Evolutionary conservation across 495 filamentous ascomycete genomes (phyloP).

Genomic region (Tuber magnatum): DNA sequence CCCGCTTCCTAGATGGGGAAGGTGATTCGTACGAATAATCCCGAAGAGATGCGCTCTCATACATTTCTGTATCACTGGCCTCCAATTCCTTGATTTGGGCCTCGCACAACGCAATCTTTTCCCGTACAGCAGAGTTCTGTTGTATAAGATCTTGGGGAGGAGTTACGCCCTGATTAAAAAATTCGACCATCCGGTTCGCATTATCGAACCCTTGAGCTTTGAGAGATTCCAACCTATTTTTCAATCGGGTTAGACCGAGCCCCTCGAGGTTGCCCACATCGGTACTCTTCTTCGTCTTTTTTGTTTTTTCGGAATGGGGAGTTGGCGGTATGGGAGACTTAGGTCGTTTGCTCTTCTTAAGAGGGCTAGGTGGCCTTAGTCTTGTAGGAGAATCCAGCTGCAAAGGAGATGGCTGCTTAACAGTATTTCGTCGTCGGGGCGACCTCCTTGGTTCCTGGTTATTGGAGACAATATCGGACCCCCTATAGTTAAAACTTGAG

Average conservation of each 20-base stretch:
- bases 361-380: not conserved
- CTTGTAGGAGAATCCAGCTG: constrained; percentile 36
- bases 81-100: constrained; percentile 16
- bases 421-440: not conserved
- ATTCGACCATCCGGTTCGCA: constrained; percentile 18
- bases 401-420: constrained; percentile 21
- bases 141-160: constrained; percentile 20
- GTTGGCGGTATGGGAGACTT: constrained; percentile 9
- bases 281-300: constrained; percentile 19
- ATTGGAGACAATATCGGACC: not conserved
- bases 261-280: constrained; percentile 12
- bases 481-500: not conserved
- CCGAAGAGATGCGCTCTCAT: not conserved
- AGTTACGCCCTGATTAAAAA: constrained; percentile 8
- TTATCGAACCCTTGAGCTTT: constrained; percentile 24
- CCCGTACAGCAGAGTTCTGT: constrained; percentile 13
- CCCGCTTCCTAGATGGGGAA: not conserved
- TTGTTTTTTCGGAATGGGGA: constrained; percentile 11
- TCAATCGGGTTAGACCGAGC: constrained; percentile 6
- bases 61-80: not conserved
- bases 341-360: constrained; percentile 8
- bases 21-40: not conserved
- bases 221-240: constrained; percentile 9
- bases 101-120: constrained; percentile 13
- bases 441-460: not conserved